A percentile compares a stretch with the other conserved stretches of the same genome.
These are phyloP conservation scores for Tolypocladium ophioglossoides DNA, from an alignment of 2,329 filamentous ascomycete genomes.

Conservation along the genomic window DNA sequence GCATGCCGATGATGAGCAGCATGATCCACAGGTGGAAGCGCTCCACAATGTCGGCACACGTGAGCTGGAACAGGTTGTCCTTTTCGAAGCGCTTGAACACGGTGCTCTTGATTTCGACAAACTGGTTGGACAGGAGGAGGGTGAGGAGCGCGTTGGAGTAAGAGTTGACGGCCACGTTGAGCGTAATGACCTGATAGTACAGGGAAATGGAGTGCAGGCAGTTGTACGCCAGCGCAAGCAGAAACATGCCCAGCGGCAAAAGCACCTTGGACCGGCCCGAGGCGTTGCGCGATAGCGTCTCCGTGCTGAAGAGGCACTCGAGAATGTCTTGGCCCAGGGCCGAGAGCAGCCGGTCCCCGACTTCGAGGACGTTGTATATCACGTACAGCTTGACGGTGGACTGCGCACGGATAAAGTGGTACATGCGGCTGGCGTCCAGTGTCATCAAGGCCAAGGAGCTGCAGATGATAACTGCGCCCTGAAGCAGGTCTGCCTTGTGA, in stretches of 20 bases:
- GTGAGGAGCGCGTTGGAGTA: slow-evolving; percentile 95
- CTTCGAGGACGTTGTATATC: slow-evolving; percentile 95
- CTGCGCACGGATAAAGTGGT: slow-evolving; percentile 92
- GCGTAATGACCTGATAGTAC: slow-evolving; percentile 94
- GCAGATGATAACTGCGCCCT: slow-evolving; percentile 76
- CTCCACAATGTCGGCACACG: slow-evolving; percentile 93
- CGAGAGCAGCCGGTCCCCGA: slow-evolving; percentile 79
- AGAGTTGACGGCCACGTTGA: slow-evolving; percentile 97
- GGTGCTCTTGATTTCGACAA: slow-evolving; percentile 96
- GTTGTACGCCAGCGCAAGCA: slow-evolving; percentile 78
- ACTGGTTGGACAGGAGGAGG: slow-evolving; percentile 90
- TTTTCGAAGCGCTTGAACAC: slow-evolving; percentile 99
- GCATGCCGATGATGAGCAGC: slow-evolving; percentile 88
- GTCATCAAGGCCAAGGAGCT: slow-evolving; percentile 80
- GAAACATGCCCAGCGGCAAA: slow-evolving; percentile 82
- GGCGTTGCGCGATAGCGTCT: slow-evolving; percentile 78
- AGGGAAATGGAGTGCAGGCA: slow-evolving; percentile 77
- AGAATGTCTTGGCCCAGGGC: slow-evolving; percentile 93
- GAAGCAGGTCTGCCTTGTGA: slow-evolving; percentile 91
- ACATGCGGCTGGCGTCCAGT: slow-evolving; percentile 94
- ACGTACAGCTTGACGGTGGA: slow-evolving; percentile 97
- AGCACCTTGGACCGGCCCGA: slow-evolving; percentile 87
- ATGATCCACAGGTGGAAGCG: slow-evolving; percentile 97
- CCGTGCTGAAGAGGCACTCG: slow-evolving; percentile 87
- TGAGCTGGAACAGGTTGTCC: slow-evolving; percentile 92